Percentiles rank a stretch among this genome's conserved stretches.
Conservation (phyloP, 495 filamentous ascomycete species). For the Bryoglossum gracile region DNA sequence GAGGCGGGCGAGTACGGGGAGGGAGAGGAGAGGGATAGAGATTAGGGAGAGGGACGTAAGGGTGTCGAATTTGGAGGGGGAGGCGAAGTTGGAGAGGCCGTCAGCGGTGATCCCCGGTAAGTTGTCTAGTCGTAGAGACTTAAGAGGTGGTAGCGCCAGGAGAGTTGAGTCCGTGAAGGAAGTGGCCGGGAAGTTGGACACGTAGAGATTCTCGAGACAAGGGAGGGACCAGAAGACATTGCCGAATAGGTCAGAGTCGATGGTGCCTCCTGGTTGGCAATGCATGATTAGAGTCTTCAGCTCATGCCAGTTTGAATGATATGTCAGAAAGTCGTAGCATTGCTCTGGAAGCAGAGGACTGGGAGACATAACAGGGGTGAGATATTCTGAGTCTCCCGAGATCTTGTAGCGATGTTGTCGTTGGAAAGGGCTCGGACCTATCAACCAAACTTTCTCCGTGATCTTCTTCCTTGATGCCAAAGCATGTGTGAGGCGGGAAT, state of each 20-base stretch:
- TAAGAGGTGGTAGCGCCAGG: slow-evolving; percentile 62
- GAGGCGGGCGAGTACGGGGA: slow-evolving; percentile 68
- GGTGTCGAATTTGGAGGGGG: slow-evolving; percentile 45
- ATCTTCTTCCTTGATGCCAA: slow-evolving; percentile 67
- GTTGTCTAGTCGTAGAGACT: slow-evolving; percentile 64
- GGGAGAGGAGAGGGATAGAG: slow-evolving; percentile 56
- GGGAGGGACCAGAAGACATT: slow-evolving; percentile 61
- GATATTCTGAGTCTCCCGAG: slow-evolving; percentile 5
- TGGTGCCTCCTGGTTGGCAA: slow-evolving; percentile 51
- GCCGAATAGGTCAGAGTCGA: slow-evolving; percentile 62
- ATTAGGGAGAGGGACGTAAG: slow-evolving; percentile 57
- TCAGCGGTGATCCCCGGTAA: slow-evolving; percentile 67
- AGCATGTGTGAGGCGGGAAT: slow-evolving; percentile 69
- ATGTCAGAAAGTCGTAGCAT: slow-evolving; percentile 60
- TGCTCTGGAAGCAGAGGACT: slow-evolving; percentile 34
- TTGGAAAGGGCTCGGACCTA: slow-evolving; percentile 41
- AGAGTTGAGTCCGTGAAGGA: slow-evolving; percentile 63
- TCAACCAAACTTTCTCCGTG: slow-evolving; percentile 74
- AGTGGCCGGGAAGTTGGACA: slow-evolving; percentile 64
- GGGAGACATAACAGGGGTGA: slow-evolving; percentile 10
- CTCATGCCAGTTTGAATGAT: slow-evolving; percentile 62
- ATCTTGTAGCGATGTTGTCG: slow-evolving; percentile 20
- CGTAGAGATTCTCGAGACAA: slow-evolving; percentile 60
- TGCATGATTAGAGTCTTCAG: slow-evolving; percentile 72
- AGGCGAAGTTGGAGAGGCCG: slow-evolving; percentile 68